Base-by-base conservation (phyloP, 768 basidiomycete genomes). In the Gloeophyllum trabeum region DNA sequence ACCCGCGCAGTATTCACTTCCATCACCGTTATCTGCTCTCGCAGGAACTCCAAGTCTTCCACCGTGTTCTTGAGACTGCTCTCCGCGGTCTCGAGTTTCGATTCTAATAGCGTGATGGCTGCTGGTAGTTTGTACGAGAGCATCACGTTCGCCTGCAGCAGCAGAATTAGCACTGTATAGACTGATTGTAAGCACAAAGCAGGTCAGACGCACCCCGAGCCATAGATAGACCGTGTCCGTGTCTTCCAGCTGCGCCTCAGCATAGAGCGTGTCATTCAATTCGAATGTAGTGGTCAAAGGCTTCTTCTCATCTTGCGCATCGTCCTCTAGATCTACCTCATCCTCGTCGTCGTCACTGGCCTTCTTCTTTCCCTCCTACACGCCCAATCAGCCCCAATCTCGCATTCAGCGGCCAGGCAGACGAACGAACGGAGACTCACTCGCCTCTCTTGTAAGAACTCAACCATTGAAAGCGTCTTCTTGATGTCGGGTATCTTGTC, bases 401-500 rank as follows among this genome's bases (percentile, higher is more conserved):
- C n/a, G n/a, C n/a, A n/a, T n/a, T n/a, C n/a, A n/a, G n/a, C n/a
- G n/a, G n/a, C n/a, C n/a, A n/a, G n/a, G n/a, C n/a, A n/a, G n/a
- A n/a, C n/a, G n/a, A n/a, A n/a, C n/a, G 21, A 39, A 40, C 6
- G 26, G 14, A 51, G 40, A 61, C 78, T 52, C 53, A 87, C 86
- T 50, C 81, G 69, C 53, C 79, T 64, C 46, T 81, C 76, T 48
- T 79, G 75, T 20, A 96, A 58, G 56, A 74, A 87, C 54, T 84
- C 77, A 18, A 97, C 89, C 76, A 97, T 94, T 47, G 71, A 71
- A 34, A 99, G 63, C 2, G 93, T 97, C 66, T 92, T 91, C 53
- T 75, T 76, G 54, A 98, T 90, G 59, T 99, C 96, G 0, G 94
- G 93, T 26, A 97, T 92, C 70, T 99, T 98, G 47, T 89, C 86